A percentile compares a stretch with the other conserved stretches of the same genome.
These are phyloP conservation scores for Coelastrella sp. DNA, from an alignment of 139 green algal species.

Conservation along the genomic window DNA sequence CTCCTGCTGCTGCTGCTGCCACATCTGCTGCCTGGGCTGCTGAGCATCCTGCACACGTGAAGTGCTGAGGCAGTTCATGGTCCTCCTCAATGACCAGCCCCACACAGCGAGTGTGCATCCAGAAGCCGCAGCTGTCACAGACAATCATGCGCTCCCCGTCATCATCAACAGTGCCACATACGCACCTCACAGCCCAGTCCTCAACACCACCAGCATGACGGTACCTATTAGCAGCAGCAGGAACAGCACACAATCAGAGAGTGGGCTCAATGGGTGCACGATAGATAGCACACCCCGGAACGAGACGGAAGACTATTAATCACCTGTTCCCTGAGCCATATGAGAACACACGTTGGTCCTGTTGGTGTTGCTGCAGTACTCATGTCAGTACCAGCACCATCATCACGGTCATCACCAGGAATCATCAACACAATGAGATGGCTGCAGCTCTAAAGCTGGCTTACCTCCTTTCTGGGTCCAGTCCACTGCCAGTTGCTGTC, in stretches of 20 bases:
- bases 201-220: constrained; percentile 84
- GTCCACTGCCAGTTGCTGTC: constrained; percentile 52
- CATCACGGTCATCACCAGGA: too few relatives aligned
- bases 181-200: constrained; percentile 90
- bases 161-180: constrained; percentile 88
- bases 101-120: constrained; percentile 92
- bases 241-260: neutral
- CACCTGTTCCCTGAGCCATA: too few relatives aligned
- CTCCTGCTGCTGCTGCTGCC: neutral
- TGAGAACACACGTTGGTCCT: too few relatives aligned
- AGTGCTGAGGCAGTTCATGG: constrained; percentile 54
- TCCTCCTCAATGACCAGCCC: constrained; percentile 71
- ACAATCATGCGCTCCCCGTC: constrained; percentile 97
- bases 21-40: neutral
- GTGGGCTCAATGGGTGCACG: too few relatives aligned
- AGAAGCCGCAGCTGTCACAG: constrained; percentile 90
- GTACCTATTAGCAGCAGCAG: constrained; percentile 9
- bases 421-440: too few relatives aligned
- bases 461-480: constrained; percentile 63
- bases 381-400: too few relatives aligned
- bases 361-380: too few relatives aligned
- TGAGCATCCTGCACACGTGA: constrained; percentile 61
- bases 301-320: too few relatives aligned
- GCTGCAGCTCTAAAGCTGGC: neutral
- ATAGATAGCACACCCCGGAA: too few relatives aligned